Percentiles rank a stretch among this genome's conserved stretches.
Evolutionary conservation across 2,329 filamentous ascomycete species (phyloP).

Genomic region (Colletotrichum higginsianum): DNA sequence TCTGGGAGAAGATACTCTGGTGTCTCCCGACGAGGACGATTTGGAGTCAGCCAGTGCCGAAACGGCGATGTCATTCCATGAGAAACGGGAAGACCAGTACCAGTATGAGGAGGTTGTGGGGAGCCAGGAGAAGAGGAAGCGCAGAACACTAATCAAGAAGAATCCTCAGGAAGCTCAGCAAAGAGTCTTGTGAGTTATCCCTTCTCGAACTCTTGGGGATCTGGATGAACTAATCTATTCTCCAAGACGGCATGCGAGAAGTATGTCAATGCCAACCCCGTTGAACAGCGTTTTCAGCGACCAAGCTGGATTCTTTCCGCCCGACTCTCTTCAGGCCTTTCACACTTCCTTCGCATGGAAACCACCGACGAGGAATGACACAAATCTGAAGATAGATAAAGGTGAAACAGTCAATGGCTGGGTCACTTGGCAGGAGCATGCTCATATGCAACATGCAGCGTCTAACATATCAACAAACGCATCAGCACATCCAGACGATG

Average conservation of each 20-base stretch:
- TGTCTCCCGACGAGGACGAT: background rate
- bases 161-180: constrained; percentile 5
- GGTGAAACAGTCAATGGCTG: constrained; percentile 2
- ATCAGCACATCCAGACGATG: constrained; percentile 5
- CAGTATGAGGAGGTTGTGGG: too few species aligned
- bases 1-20: constrained; percentile 6
- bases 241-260: constrained; percentile 25
- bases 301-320: background rate
- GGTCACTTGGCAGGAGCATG: constrained; percentile 22
- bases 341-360: constrained; percentile 26
- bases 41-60: constrained; percentile 2
- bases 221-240: background rate
- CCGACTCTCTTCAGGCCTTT: background rate
- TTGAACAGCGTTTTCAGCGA: constrained; percentile 23
- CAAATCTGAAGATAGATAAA: background rate
- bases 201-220: too few species aligned
- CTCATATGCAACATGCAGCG: constrained; percentile 4
- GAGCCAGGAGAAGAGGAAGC: constrained; percentile 13
- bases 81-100: background rate
- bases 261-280: constrained; percentile 33
- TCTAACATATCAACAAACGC: constrained; percentile 31
- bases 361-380: constrained; percentile 22
- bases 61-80: background rate
- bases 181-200: background rate
- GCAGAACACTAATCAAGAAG: constrained; percentile 26